These are phyloP conservation scores for Aspergillus caelatus DNA, from an alignment of 2,329 filamentous ascomycete species.

Conservation along the genomic window DNA sequence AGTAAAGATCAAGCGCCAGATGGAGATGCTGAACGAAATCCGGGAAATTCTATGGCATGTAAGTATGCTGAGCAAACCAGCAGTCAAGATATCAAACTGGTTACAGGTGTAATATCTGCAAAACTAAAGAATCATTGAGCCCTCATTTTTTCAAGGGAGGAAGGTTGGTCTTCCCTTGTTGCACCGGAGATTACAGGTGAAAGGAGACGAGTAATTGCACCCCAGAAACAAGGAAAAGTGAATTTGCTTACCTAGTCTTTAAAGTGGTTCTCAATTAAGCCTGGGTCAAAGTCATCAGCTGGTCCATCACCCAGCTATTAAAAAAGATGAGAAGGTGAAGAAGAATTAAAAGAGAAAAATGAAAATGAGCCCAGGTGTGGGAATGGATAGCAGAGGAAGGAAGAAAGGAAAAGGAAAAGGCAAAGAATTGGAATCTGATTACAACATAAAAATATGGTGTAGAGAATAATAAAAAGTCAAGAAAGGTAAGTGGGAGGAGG, in stretches of 20 bases:
- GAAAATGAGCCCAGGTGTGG: constrained; percentile 1
- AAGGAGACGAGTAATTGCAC: neutral
- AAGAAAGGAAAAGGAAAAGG: constrained; percentile 8
- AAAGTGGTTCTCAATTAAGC: constrained; percentile 2
- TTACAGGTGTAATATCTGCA: neutral
- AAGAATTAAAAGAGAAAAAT: constrained; percentile 12
- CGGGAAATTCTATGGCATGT: neutral
- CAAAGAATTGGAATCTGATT: constrained; percentile 30
- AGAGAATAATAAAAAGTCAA: constrained; percentile 8
- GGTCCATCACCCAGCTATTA: constrained; percentile 10
- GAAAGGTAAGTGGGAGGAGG: constrained; percentile 2
- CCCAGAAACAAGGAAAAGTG: neutral
- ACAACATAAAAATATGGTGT: constrained; percentile 17
- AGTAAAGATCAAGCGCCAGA: neutral
- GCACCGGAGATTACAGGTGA: neutral
- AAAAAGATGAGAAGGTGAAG: constrained; percentile 6
- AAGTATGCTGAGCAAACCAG: neutral
- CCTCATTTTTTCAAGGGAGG: no score
- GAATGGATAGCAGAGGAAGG: constrained; percentile 10
- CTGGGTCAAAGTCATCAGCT: constrained; percentile 3
- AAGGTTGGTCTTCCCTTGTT: neutral
- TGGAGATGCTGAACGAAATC: neutral
- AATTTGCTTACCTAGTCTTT: constrained; percentile 4
- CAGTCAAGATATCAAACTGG: neutral
- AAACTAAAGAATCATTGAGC: neutral